phyloP scores from a whole-genome alignment of 2,329 filamentous ascomycete species.

The Alternaria triticimaculans region DNA sequence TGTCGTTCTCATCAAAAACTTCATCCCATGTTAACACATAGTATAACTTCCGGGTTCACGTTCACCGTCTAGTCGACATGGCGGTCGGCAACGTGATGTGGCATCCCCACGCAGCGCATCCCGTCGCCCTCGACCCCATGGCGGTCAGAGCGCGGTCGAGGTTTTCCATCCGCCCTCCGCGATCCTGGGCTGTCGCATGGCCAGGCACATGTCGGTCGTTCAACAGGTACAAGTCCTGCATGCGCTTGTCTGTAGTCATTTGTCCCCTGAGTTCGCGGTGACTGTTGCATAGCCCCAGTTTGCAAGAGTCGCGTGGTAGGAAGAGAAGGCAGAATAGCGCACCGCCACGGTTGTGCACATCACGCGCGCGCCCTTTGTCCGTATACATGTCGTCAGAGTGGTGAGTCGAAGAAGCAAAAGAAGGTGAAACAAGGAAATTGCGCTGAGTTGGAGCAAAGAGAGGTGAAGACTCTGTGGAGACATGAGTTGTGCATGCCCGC shows the following conservation, averaged over 20 bases:
- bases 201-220: conserved; percentile 6
- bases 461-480: conserved; percentile 19
- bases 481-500: conserved; percentile 26
- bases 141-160: conserved; percentile 17
- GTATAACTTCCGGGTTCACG: not conserved
- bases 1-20: not conserved
- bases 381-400: not conserved
- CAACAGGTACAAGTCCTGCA: not conserved
- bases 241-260: conserved; percentile 11
- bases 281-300: conserved; percentile 6
- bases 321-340: not conserved
- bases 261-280: not conserved
- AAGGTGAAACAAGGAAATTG: conserved; percentile 2
- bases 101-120: conserved; percentile 14
- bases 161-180: conserved; percentile 12
- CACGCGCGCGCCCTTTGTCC: conserved; percentile 12
- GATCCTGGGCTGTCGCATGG: conserved; percentile 9
- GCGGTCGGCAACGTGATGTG: conserved; percentile 17
- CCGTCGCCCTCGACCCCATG: conserved; percentile 12
- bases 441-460: conserved; percentile 14
- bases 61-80: conserved; percentile 10
- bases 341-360: not conserved
- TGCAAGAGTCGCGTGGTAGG: not conserved
- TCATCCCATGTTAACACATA: not conserved
- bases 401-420: conserved; percentile 20